Evolutionary conservation across 208 protist genomes (phyloP), one percentile per base, ranked within the genome.

Genomic region (Leishmania arabica): DNA sequence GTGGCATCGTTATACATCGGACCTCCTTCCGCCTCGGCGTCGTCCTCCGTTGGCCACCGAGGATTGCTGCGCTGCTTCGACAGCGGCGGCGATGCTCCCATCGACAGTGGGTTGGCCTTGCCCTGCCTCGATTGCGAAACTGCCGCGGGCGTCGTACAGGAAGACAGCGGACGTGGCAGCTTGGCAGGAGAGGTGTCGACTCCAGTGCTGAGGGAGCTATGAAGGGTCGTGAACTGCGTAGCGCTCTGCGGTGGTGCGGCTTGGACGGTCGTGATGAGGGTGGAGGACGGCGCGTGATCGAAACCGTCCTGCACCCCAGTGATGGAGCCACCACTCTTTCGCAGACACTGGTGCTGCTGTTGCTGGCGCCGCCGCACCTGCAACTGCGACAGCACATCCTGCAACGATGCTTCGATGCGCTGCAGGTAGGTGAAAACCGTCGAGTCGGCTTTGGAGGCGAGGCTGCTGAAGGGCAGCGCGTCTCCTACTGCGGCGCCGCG

Each of bases 381-480:
- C 77, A 85, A 73, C 73, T 81, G 60, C 21, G 77, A 49, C 19
- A 75, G 49, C 9, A 85, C 77, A 31, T 85, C 73, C n/a, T 75
- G 65, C n/a, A 85, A 47, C 1, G 82, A 71, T 37, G 79, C 31
- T 31, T 85, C 65, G 21, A 85, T 73, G 78, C 69, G 72, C 53
- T 78, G 75, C 15, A 85, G 77, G 31, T 85, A 56, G 0, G 77
- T 74, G 54, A 81, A 81, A 64, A 85, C 60, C 31, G 49, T 56
- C 69, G 82, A 77, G n/a, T 81, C 72, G 1, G 69, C 69, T n/a
- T 81, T 60, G 27, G 70, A n/a, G 45, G 71, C 78, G 64, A 66
- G 71, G 49, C 15, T 85, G 70, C 24, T 78, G 64, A 68, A 75
- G 21, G 66, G 45, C 27, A 40, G 65, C 13, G n/a, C 65, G 34